Evolutionary conservation across 2,329 filamentous ascomycete species (phyloP), one percentile per base, ranked within the genome.

Genomic region (Trichoderma sp.): DNA sequence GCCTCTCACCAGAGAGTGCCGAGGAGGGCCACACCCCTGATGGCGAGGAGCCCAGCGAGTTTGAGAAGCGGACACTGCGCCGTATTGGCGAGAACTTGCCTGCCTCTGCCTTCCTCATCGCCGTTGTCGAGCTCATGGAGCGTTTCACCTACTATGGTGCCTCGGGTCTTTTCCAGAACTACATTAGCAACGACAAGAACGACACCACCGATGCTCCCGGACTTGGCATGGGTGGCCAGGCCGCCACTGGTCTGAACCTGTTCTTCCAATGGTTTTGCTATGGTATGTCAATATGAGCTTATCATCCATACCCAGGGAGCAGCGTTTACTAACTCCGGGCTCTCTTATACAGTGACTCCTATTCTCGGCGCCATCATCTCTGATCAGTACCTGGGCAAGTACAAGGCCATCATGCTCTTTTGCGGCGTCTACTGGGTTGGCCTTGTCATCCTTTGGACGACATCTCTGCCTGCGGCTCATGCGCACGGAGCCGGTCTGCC

Each of bases 391-490:
- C 81, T 87, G 32, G 86, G 86, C 64, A 86, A 86, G 73, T 88
- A 86, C 80, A 87, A 86, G 78, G 87, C 86, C n/a, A 88, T 89
- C 69, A 78, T 86, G 68, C 73, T 84, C 71, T 87, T 88, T 71
- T 84, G 84, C 68, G 72, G 81, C 56, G 76, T 90, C 69, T 90
- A 90, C 78, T 82, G 86, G 74, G 68, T 86, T 19, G 86, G 86
- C 53, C 81, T 88, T 34, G 74, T 85, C 29, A 79, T 89, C 61
- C 78, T 88, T 22, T 82, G 86, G 74, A 77, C 83, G 5, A 86
- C 86, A 0, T 80, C 86, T 1, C 77, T 82, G 2, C 79, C 80
- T 0, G 68, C 70, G 1, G 73, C 79, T 2, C 73, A 81, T 66
- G 76, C 76, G 12, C 71, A 77, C 22, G 77, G 78, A 6, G 79